Conservation (phyloP, 352 stramenopile genomes). For the Aphanomyces invadans region DNA sequence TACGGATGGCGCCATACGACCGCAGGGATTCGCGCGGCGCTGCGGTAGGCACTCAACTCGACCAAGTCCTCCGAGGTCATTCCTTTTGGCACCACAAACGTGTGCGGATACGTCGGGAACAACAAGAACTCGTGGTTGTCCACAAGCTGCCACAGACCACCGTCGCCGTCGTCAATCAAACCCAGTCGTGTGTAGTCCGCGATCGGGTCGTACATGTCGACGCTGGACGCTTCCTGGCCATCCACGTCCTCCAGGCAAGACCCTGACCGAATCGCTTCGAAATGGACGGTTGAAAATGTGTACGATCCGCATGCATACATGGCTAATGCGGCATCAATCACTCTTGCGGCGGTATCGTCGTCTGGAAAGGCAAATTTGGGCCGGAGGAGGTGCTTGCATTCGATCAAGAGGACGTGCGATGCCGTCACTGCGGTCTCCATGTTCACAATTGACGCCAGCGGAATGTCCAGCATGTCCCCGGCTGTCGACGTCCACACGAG, state of each 20-base stretch:
- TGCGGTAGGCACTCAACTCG: slow-evolving; percentile 87
- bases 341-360: slow-evolving; percentile 64
- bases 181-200: slow-evolving; percentile 74
- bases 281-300: slow-evolving; percentile 67
- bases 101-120: slow-evolving; percentile 91
- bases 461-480: slow-evolving; percentile 73
- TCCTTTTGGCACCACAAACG: slow-evolving; percentile 88
- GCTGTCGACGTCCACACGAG: slow-evolving; percentile 74
- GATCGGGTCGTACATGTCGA: slow-evolving; percentile 62
- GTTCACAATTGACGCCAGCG: slow-evolving; percentile 59
- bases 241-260: slow-evolving; percentile 35
- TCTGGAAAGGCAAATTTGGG: slow-evolving; percentile 80
- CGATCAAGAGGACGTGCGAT: slow-evolving; percentile 74
- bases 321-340: slow-evolving; percentile 66
- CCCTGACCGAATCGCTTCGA: slow-evolving; percentile 2
- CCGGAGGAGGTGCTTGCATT: slow-evolving; percentile 73
- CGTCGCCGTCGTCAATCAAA: slow-evolving; percentile 55
- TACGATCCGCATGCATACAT: slow-evolving; percentile 57
- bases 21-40: slow-evolving; percentile 87
- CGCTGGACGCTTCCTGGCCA: slow-evolving; percentile 36
- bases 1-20: slow-evolving; percentile 90
- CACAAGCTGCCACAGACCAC: slow-evolving; percentile 55
- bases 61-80: slow-evolving; percentile 87
- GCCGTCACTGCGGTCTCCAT: slow-evolving; percentile 77
- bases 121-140: slow-evolving; percentile 84